Percentiles rank a stretch among this genome's conserved stretches.
phyloP scores from a whole-genome alignment of 2,329 filamentous ascomycete genomes.

The Sclerotiophoma versabilis region DNA sequence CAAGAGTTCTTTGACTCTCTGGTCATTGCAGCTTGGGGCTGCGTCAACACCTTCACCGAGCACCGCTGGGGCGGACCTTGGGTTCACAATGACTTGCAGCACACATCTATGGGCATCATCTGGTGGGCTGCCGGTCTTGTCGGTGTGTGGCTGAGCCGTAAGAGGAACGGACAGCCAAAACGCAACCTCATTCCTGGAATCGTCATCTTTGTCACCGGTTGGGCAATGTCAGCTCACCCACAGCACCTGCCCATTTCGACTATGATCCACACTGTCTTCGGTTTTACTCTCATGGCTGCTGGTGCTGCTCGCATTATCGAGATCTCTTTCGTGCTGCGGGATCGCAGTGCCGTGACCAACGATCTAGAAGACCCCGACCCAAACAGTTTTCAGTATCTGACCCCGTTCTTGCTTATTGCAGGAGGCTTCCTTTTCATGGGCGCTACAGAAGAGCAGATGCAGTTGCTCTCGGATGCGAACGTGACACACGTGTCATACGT shows the following conservation, averaged over 20 bases:
- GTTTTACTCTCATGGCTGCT: conserved; percentile 92
- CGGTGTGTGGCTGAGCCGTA: conserved; percentile 89
- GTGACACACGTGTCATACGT: conserved; percentile 93
- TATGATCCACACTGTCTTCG: conserved; percentile 88
- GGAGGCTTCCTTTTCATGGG: conserved; percentile 98
- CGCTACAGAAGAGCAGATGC: conserved; percentile 96
- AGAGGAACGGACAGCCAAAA: conserved; percentile 82
- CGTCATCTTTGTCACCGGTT: conserved; percentile 90
- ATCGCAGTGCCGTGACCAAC: conserved; percentile 69
- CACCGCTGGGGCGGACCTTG: conserved; percentile 90
- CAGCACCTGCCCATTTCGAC: conserved; percentile 84
- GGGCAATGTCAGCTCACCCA: conserved; percentile 92
- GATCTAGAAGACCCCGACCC: conserved; percentile 72
- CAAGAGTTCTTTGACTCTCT: conserved; percentile 97
- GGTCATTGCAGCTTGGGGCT: conserved; percentile 93
- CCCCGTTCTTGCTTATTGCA: conserved; percentile 81
- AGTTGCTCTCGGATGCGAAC: conserved; percentile 72
- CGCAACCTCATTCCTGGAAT: conserved; percentile 92
- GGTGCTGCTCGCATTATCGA: conserved; percentile 87
- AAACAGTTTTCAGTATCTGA: conserved; percentile 76
- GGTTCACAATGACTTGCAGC: conserved; percentile 94
- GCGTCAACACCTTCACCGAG: conserved; percentile 97
- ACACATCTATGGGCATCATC: conserved; percentile 98
- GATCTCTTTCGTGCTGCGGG: conserved; percentile 84
- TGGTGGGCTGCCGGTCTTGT: conserved; percentile 96